Percentiles rank a stretch among this genome's conserved stretches.
Conservation (phyloP, 2,329 filamentous ascomycete genomes). For the Dothideomycetes sp. region DNA sequence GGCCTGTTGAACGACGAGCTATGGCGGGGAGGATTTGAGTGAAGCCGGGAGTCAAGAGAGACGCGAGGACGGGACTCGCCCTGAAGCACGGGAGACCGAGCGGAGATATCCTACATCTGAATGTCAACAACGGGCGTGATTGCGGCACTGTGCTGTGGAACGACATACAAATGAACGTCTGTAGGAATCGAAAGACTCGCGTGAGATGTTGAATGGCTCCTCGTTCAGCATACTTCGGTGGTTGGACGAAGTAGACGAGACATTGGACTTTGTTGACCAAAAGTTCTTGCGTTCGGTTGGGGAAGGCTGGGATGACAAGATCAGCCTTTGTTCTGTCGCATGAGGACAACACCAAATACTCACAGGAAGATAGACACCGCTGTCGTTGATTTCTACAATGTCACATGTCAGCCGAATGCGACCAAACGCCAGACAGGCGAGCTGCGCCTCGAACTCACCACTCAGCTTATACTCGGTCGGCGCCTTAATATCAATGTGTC, state of each 20-base stretch:
- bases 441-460: slow-evolving; percentile 25
- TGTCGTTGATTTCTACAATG: slow-evolving; percentile 85
- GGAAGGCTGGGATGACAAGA: slow-evolving; percentile 53
- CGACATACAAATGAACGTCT: slow-evolving; percentile 78
- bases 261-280: slow-evolving; percentile 50
- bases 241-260: slow-evolving; percentile 44
- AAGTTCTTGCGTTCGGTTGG: slow-evolving; percentile 73
- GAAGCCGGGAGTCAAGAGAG: slow-evolving; percentile 65
- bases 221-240: slow-evolving; percentile 60
- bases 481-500: slow-evolving; percentile 33
- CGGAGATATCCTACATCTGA: slow-evolving; percentile 67
- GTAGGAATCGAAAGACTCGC: slow-evolving; percentile 96
- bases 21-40: slow-evolving; percentile 29
- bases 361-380: slow-evolving; percentile 80
- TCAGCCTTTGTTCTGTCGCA: slow-evolving; percentile 1
- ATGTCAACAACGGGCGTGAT: no score
- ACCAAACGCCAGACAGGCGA: slow-evolving; percentile 4
- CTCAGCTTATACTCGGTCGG: slow-evolving; percentile 42
- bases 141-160: no score
- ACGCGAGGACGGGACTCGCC: slow-evolving; percentile 51
- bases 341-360: not conserved
- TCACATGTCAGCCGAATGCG: slow-evolving; percentile 9
- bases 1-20: slow-evolving; percentile 21
- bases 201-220: slow-evolving; percentile 88
- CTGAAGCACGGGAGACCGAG: slow-evolving; percentile 62